A percentile compares a stretch with the other conserved stretches of the same genome.
phyloP scores from a whole-genome alignment of 73 alveolate species.

The Paramecium tetraurelia region DNA sequence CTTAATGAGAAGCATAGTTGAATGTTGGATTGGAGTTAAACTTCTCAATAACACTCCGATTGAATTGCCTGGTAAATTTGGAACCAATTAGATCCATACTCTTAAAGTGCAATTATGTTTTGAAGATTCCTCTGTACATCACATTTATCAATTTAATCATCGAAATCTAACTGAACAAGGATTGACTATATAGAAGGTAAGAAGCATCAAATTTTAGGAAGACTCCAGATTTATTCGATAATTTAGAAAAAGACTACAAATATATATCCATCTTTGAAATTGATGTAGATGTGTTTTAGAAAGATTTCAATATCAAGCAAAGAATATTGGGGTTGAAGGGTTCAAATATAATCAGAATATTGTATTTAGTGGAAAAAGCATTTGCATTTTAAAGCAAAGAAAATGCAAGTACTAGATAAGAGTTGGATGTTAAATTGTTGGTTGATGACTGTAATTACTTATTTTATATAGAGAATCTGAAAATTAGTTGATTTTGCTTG shows the following conservation, averaged over 20 bases:
- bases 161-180: background rate
- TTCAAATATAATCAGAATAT: background rate
- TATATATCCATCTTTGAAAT: slow-evolving; percentile 33
- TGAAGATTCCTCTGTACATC: slow-evolving; percentile 32
- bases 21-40: slow-evolving; percentile 35
- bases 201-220: background rate
- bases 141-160: slow-evolving; percentile 33
- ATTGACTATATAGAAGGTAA: background rate
- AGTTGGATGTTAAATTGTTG: background rate
- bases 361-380: slow-evolving; percentile 16
- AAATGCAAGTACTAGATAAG: background rate
- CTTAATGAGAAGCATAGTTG: slow-evolving; percentile 17
- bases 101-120: slow-evolving; percentile 11
- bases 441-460: background rate
- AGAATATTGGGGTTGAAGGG: slow-evolving; percentile 40
- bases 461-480: background rate
- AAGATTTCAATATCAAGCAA: background rate
- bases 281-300: slow-evolving; percentile 21
- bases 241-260: slow-evolving; percentile 1
- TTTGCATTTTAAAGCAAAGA: slow-evolving; percentile 14
- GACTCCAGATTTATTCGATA: background rate
- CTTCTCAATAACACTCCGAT: background rate
- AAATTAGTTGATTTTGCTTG: slow-evolving; percentile 7
- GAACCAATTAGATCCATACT: background rate
- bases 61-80: background rate